Conservation (phyloP, 2,329 filamentous ascomycete genomes). For the Ophiobolus disseminans region DNA sequence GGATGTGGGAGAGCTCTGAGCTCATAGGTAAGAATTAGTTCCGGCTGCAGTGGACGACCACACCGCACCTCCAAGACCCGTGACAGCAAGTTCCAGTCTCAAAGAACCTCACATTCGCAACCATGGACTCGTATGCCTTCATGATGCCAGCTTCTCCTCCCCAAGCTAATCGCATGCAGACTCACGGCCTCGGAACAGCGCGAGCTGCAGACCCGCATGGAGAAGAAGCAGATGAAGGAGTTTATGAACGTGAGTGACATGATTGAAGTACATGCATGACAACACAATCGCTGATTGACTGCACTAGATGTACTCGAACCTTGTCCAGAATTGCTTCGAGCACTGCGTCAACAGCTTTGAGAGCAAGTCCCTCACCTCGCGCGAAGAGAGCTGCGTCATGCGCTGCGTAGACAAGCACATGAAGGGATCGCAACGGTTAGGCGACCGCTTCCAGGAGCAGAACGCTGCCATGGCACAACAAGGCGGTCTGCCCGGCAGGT, state of each 20-base stretch:
- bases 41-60: conserved; percentile 10
- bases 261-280: neutral
- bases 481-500: conserved; percentile 59
- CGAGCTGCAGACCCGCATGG: conserved; percentile 92
- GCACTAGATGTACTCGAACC: conserved; percentile 71
- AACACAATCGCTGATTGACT: conserved; percentile 11
- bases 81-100: neutral
- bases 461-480: conserved; percentile 72
- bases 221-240: conserved; percentile 98
- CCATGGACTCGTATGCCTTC: conserved; percentile 47
- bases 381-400: conserved; percentile 90
- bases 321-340: conserved; percentile 90
- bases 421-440: conserved; percentile 87
- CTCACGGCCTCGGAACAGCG: conserved; percentile 83
- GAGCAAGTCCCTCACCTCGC: conserved; percentile 87
- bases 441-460: conserved; percentile 85
- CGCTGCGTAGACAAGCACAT: conserved; percentile 97
- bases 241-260: conserved; percentile 93
- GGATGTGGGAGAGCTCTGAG: conserved; percentile 23
- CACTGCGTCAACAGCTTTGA: conserved; percentile 99
- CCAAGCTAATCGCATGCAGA: conserved; percentile 50
- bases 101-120: conserved; percentile 6
- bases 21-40: conserved; percentile 3
- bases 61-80: conserved; percentile 3
- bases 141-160: neutral